Evolutionary conservation across 176 grass and related monocot genomes (phyloP), one percentile per base, ranked within the genome.

Genomic region (Cenchrus americanus): DNA sequence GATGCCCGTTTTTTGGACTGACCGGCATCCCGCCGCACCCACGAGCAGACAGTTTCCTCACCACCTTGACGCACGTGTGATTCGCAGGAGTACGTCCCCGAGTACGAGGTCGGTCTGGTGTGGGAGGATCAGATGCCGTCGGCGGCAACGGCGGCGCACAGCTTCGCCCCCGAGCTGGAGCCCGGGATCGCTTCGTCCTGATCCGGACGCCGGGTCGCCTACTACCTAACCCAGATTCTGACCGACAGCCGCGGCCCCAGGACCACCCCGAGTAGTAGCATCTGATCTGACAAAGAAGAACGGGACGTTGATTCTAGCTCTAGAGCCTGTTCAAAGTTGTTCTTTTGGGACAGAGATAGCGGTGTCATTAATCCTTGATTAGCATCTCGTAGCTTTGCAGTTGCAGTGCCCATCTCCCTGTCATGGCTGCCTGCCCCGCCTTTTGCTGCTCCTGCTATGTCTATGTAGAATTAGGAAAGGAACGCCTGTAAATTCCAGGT

Each of bases 61-160:
- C 60, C 3, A 9, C 22, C 5, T 27, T 37, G 34, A 19, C 49
- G 2, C 15, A 62, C 21, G 52, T 82, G 61, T 63, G 34, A 85
- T 55, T 53, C 42, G 70, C 85, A 99, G 96, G 96, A 91, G 62
- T 96, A 87, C 24, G 86, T 87, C 43, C 84, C 87, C 0, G 86
- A 94, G 83, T 99, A 94, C 26, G 86, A 99, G 75, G 79, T 82
- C 0, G 89, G 80, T 47, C 50, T 97, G 86, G 95, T 93, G 6
- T 97, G 95, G 95, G 92, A 97, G 44, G 90, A 94, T 26, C 88
- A 82, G 75, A 86, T 94, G 83, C 73, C 77, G 1, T 4, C 50
- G 14, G 42, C 77, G 1, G 27, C 27, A 30, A 30, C 27, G 27
- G 12, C 48, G 8, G 43, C 53, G 30, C 89, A 89, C 27, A 68